Percentiles rank a stretch among this genome's conserved stretches.
These are phyloP conservation scores for Tillandsia leiboldiana DNA, from an alignment of 176 grass and related monocot species.

Conservation along the genomic window DNA sequence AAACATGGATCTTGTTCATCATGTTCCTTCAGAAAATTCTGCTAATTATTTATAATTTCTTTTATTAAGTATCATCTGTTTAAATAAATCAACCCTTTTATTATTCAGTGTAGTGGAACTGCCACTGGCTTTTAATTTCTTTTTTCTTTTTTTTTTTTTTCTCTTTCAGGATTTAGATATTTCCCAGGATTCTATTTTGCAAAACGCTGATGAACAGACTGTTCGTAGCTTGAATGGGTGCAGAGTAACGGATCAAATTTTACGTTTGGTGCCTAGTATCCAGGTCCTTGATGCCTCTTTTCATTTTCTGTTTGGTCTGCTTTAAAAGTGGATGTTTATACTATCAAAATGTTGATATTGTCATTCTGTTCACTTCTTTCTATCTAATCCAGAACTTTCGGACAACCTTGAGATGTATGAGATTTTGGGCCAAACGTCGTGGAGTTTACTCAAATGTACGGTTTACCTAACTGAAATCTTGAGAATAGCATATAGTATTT, in stretches of 20 bases:
- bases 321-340: background rate
- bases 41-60: too few species aligned
- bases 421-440: conserved; percentile 74
- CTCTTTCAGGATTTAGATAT: conserved; percentile 69
- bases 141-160: background rate
- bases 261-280: conserved; percentile 76
- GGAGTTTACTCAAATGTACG: conserved; percentile 95
- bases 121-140: background rate
- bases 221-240: conserved; percentile 88
- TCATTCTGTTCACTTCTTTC: conserved; percentile 4
- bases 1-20: too few species aligned
- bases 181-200: conserved; percentile 76
- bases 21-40: too few species aligned
- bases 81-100: too few species aligned
- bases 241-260: conserved; percentile 85
- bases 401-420: conserved; percentile 86
- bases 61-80: too few species aligned
- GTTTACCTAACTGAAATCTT: background rate
- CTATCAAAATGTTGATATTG: background rate
- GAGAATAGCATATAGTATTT: background rate
- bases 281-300: conserved; percentile 17
- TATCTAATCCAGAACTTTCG: conserved; percentile 58
- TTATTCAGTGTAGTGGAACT: background rate
- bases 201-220: conserved; percentile 88
- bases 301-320: background rate